A percentile compares a stretch with the other conserved stretches of the same genome.
Evolutionary conservation across 768 basidiomycete genomes (phyloP).

Genomic region (Suillus ampliporus): DNA sequence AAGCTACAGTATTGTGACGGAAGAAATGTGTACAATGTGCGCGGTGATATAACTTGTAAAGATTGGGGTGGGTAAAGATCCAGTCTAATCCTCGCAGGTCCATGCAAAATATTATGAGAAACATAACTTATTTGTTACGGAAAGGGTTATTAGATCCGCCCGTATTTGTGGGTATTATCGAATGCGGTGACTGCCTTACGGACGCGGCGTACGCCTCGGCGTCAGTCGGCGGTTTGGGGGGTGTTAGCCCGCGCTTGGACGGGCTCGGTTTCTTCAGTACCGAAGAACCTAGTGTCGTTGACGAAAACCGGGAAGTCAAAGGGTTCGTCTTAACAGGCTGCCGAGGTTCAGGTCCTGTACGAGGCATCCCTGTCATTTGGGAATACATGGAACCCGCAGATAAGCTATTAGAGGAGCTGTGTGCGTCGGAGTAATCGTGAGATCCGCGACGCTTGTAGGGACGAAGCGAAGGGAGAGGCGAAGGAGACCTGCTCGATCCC

Average conservation of each 20-base stretch:
- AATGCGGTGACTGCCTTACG: conserved; percentile 47
- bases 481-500: conserved; percentile 46
- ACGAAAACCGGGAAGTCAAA: conserved; percentile 54
- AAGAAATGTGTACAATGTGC: conserved; percentile 25
- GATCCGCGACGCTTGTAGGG: conserved; percentile 29
- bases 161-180: conserved; percentile 48
- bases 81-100: conserved; percentile 31
- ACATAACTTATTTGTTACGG: conserved; percentile 43
- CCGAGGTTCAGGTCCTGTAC: conserved; percentile 71
- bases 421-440: conserved; percentile 25
- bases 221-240: conserved; percentile 48
- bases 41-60: conserved; percentile 9
- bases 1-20: conserved; percentile 15
- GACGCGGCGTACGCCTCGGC: conserved; percentile 65
- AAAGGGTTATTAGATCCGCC: conserved; percentile 62
- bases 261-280: conserved; percentile 36
- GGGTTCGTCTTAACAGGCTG: conserved; percentile 63
- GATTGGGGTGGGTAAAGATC: conserved; percentile 16
- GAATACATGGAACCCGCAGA: conserved; percentile 69
- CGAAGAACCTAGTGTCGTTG: conserved; percentile 49
- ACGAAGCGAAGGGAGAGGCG: conserved; percentile 47
- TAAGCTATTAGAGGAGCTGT: conserved; percentile 40
- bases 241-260: conserved; percentile 31
- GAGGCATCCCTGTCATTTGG: conserved; percentile 67
- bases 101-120: conserved; percentile 24